These are phyloP conservation scores for Solanum okadae DNA, from an alignment of 257 asterid species.

Conservation along the genomic window DNA sequence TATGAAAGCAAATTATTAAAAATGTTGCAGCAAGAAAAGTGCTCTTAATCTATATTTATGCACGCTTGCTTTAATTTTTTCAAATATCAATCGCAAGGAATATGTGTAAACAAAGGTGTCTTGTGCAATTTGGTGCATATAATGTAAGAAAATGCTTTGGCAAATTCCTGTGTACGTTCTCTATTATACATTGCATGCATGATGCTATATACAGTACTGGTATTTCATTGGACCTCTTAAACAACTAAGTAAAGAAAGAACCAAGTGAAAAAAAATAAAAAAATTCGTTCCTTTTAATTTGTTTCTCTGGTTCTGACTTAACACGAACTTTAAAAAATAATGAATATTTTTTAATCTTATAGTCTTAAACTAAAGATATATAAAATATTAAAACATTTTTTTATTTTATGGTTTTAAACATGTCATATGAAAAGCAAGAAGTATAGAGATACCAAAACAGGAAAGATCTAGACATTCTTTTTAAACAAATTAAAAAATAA, in stretches of 20 bases:
- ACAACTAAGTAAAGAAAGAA: not conserved
- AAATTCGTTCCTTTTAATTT: too few relatives aligned
- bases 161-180: not conserved
- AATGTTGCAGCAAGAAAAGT: not conserved
- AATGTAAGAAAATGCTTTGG: not conserved
- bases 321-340: not conserved
- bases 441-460: too few relatives aligned
- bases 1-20: not conserved
- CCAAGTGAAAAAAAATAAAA: too few relatives aligned
- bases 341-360: too few relatives aligned
- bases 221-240: not conserved
- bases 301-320: too few relatives aligned
- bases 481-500: too few relatives aligned
- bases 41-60: not conserved
- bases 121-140: not conserved
- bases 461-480: too few relatives aligned
- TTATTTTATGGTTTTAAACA: too few relatives aligned
- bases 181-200: constrained; percentile 7
- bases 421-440: too few relatives aligned
- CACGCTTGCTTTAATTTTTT: not conserved
- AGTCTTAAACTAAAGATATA: too few relatives aligned
- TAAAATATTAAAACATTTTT: accelerated
- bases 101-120: not conserved
- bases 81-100: not conserved
- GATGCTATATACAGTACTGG: not conserved